Conservation (phyloP, 2,329 filamentous ascomycete species). For the Alternaria conjuncta region DNA sequence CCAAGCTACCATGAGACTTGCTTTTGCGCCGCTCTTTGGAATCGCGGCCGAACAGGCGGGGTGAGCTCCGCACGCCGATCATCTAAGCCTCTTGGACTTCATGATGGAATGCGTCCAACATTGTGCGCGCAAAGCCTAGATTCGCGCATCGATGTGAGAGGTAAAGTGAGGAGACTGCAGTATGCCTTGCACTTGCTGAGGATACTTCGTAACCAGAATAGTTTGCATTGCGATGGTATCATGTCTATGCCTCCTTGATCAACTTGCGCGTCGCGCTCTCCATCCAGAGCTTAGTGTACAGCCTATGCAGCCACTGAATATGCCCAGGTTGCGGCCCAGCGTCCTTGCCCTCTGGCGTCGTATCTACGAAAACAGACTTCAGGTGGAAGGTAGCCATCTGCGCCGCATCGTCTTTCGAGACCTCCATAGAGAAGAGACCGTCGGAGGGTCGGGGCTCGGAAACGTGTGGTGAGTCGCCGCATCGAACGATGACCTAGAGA, state of each 20-base stretch:
- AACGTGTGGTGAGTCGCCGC: conserved; percentile 47
- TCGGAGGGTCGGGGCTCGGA: conserved; percentile 39
- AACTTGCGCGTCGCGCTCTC: conserved; percentile 49
- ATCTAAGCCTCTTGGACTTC: accelerated
- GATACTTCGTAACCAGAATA: not conserved
- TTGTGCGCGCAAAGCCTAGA: not conserved
- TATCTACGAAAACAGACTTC: conserved; percentile 50
- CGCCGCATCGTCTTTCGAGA: conserved; percentile 44
- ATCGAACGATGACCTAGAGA: conserved; percentile 48
- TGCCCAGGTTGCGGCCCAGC: conserved; percentile 33
- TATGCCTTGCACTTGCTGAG: not conserved
- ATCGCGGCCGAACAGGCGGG: not conserved
- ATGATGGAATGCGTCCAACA: no score
- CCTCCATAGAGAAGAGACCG: conserved; percentile 49
- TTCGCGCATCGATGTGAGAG: not conserved
- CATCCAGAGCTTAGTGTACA: conserved; percentile 52
- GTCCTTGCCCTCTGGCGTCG: conserved; percentile 43
- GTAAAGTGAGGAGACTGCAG: not conserved
- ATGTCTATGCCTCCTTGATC: conserved; percentile 24
- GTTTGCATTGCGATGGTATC: not conserved
- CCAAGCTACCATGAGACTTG: not conserved
- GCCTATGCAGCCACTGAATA: conserved; percentile 42
- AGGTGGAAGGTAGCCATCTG: conserved; percentile 49
- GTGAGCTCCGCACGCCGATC: not conserved
- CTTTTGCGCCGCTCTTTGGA: not conserved